Percentiles rank a stretch among this genome's conserved stretches.
These are phyloP conservation scores for Eucalyptus fibrosa DNA, from an alignment of 345 rosid species.

Conservation along the genomic window DNA sequence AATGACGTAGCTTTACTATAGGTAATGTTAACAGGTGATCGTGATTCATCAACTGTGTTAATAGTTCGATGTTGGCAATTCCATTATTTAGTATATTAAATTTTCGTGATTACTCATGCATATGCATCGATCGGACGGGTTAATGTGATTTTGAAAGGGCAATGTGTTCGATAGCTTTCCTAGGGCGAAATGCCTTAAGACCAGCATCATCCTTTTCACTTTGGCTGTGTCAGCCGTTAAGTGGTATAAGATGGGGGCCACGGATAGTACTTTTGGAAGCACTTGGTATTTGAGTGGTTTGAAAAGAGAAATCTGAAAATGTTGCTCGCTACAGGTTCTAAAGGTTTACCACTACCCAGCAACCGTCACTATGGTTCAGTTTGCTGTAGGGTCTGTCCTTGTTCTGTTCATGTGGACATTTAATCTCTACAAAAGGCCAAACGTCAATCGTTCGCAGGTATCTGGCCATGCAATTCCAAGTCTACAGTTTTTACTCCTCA, in stretches of 20 bases:
- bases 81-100: neutral
- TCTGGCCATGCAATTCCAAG: neutral
- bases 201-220: neutral
- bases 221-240: neutral
- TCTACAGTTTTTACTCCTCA: neutral
- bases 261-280: neutral
- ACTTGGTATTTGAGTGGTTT: neutral
- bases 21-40: neutral
- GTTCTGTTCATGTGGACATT: constrained; percentile 70
- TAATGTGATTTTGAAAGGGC: neutral
- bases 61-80: neutral
- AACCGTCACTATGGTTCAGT: constrained; percentile 58
- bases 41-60: neutral
- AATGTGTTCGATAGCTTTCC: neutral
- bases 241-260: neutral
- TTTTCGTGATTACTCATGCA: neutral
- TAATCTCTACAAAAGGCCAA: constrained; percentile 73
- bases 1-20: neutral
- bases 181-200: neutral
- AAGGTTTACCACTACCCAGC: constrained; percentile 68
- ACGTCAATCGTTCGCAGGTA: constrained; percentile 59
- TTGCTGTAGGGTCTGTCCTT: constrained; percentile 75
- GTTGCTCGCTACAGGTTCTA: constrained; percentile 49
- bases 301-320: neutral
- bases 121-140: neutral